Evolutionary conservation across 2,329 filamentous ascomycete genomes (phyloP), one percentile per base, ranked within the genome.

Genomic region (Fusarium musae): DNA sequence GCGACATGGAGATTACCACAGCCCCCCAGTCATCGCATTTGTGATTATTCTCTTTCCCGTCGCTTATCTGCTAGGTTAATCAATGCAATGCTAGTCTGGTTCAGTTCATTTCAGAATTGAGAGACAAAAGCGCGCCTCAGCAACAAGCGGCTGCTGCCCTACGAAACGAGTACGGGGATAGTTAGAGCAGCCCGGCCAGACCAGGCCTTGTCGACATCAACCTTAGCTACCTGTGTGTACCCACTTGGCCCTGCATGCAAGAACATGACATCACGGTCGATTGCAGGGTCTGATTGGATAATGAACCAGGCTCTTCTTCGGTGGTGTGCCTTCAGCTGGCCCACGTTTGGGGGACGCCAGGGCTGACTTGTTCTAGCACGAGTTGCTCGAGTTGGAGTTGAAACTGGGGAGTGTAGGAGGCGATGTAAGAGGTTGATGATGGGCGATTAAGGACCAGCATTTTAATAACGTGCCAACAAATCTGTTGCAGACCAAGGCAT

Each of bases 281-380:
- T 53, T 52, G 32, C 34, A 40, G 39, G 28, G 32, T 49, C 32
- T 71, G 66, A 75, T 75, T 75, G 73, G 72, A 36, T 43, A 46
- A 49, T 32, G 36, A 44, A 59, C 52, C 62, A 63, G 73, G 73
- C 66, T 75, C 70, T 75, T 74, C 63, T 37, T 75, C 73, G 73
- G 73, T 75, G 72, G 69, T 73, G 69, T 63, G 73, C 53, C 63
- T 75, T 73, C 73, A 75, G 72, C 72, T 74, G 72, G 66, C 43
- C 65, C 65, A 66, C 70, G 69, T 67, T 67, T 57, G 56, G 70
- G 50, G 63, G 56, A 62, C 66, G 70, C 70, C 68, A 72, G 62
- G 71, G 71, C 71, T 74, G 71, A 72, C 59, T 74, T 65, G 70
- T 63, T 69, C 66, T 57, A 58, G 65, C 26, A 69, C 44, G 57